A percentile compares a stretch with the other conserved stretches of the same genome.
These are phyloP conservation scores for Lithospermum erythrorhizon DNA, from an alignment of 257 asterid species.

Conservation along the genomic window DNA sequence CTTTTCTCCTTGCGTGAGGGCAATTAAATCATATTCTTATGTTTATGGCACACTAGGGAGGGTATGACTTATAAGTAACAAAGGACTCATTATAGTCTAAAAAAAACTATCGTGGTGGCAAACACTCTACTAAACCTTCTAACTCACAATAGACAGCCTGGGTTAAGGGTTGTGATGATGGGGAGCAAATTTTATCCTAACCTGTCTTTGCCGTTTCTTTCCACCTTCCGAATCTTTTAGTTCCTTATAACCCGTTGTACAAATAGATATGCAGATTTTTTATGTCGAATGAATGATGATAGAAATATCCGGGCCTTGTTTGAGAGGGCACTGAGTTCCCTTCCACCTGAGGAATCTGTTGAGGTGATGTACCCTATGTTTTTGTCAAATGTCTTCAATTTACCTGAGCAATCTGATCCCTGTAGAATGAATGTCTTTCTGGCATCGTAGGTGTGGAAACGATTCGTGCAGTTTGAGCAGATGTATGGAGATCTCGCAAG, in stretches of 20 bases:
- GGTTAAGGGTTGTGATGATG: not conserved
- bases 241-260: not conserved
- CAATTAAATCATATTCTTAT: not conserved
- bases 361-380: conserved; percentile 40
- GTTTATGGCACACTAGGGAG: not conserved
- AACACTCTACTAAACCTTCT: not conserved
- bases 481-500: conserved; percentile 94
- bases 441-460: conserved; percentile 76
- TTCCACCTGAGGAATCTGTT: conserved; percentile 85
- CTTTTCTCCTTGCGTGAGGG: conserved; percentile 7
- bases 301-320: conserved; percentile 92
- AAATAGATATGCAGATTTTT: conserved; percentile 90
- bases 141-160: not conserved
- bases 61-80: not conserved
- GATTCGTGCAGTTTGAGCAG: conserved; percentile 80
- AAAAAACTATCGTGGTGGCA: not conserved
- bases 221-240: not conserved
- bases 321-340: conserved; percentile 89
- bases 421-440: conserved; percentile 3
- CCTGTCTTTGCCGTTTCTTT: no score
- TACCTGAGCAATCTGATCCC: not conserved
- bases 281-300: conserved; percentile 87
- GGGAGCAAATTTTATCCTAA: no score
- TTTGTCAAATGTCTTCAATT: no score
- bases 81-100: not conserved